Evolutionary conservation across 768 basidiomycete species (phyloP).

Genomic region (Termitomyces bulborhizus): DNA sequence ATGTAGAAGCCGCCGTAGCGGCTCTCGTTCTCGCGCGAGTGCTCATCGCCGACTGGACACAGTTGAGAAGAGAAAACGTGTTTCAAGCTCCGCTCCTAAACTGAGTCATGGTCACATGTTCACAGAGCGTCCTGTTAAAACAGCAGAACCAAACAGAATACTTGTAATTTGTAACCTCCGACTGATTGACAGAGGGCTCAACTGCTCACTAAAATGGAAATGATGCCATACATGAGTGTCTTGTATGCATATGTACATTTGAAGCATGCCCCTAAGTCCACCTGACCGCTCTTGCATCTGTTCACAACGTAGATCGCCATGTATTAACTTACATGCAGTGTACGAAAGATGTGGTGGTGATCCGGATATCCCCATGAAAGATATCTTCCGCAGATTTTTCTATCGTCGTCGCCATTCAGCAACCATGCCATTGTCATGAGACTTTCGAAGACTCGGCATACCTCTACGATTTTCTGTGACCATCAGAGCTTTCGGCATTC

Average conservation of each 20-base stretch:
- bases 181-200: background rate
- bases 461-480: background rate
- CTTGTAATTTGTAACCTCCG: too few relatives aligned
- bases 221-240: background rate
- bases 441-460: background rate
- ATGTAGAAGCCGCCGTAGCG: slow-evolving; percentile 17
- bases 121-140: background rate
- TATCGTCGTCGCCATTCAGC: background rate
- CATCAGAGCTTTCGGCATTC: background rate
- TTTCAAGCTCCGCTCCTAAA: slow-evolving; percentile 12
- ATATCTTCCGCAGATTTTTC: background rate
- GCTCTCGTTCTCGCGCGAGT: slow-evolving; percentile 41
- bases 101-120: slow-evolving; percentile 12
- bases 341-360: background rate
- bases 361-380: background rate
- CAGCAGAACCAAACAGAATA: background rate
- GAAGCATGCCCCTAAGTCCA: background rate
- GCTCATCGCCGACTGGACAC: slow-evolving; percentile 25
- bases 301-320: too few relatives aligned
- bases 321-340: too few relatives aligned
- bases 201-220: background rate
- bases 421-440: background rate
- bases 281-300: background rate
- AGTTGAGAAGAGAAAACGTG: slow-evolving; percentile 6
- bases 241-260: background rate